A percentile compares a stretch with the other conserved stretches of the same genome.
These are phyloP conservation scores for Corymbia calophylla DNA, from an alignment of 441 rosid genomes.

Conservation along the genomic window DNA sequence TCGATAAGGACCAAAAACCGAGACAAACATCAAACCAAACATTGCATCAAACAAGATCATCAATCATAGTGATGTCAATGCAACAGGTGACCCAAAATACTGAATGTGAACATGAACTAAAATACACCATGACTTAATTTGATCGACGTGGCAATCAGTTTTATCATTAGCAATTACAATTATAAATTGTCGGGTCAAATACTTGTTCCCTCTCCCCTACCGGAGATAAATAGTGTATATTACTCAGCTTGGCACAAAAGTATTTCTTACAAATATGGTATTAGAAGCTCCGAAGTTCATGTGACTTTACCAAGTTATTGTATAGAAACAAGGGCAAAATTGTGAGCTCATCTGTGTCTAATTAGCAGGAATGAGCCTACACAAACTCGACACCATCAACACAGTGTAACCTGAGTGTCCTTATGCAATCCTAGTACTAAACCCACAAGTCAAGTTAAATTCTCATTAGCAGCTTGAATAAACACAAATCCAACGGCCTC, in stretches of 20 bases:
- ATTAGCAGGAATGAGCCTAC: neutral
- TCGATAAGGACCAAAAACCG: neutral
- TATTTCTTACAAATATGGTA: neutral
- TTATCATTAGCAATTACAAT: neutral
- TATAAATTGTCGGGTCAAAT: neutral
- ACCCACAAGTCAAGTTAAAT: neutral
- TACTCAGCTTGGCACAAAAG: neutral
- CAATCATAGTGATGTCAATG: neutral
- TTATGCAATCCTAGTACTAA: neutral
- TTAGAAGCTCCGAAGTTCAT: neutral
- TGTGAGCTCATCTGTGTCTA: neutral
- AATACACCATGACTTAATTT: neutral
- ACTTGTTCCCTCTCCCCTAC: neutral
- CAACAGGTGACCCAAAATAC: neutral
- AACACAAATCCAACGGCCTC: neutral
- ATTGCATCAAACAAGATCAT: neutral
- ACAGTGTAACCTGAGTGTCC: neutral
- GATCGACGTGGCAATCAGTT: neutral
- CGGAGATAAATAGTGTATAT: neutral
- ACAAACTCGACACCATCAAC: neutral
- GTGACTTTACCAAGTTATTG: neutral
- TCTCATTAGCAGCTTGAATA: neutral
- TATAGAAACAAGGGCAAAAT: neutral
- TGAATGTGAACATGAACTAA: neutral
- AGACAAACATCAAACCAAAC: neutral